Evolutionary conservation across 1,284 basidiomycete genomes (phyloP), one percentile per base, ranked within the genome.

Genomic region (Cryptococcus sp.): DNA sequence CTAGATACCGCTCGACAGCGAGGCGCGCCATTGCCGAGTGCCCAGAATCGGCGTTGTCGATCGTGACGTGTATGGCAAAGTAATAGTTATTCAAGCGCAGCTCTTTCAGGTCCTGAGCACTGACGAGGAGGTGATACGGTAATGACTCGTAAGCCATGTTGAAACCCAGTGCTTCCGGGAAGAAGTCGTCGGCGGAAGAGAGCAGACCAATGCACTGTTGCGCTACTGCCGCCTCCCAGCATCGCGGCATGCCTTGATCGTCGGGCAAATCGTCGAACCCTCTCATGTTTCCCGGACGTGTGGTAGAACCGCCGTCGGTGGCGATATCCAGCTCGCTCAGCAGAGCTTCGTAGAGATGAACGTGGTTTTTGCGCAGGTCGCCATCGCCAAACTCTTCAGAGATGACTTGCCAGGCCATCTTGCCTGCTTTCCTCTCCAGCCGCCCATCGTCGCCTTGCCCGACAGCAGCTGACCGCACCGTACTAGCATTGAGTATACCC

Each of bases 331-430:
- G 64, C 17, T 51, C 35, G 23, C 67, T 60, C 27, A 72, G 47
- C 7, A 72, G 57, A 25, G 59, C 47, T 17, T 73, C 56, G 49
- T 70, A 73, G 7, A 75, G 60, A 42, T 63, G 65, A 19, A 73
- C 64, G 56, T 75, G 74, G 47, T 72, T 71, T 58, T 74, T 73
- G 39, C 57, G 53, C 22, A 74, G 35, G 61, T 73, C 72, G 8
- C 74, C 74, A 61, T 75, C 74, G 0, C 74, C 74, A 48, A 74
- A 73, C 55, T 75, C 74, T 52, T 75, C 74, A 17, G 62, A 64
- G n/a, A 75, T 69, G 17, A 75, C 72, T 50, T 75, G 74, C 72
- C 72, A 75, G 13, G 71, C 69, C 46, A 70, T 63, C 48, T 69
- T 68, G 17, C 63, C 68, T 19, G 65, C 62, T 42, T 47, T 39